A percentile compares a stretch with the other conserved stretches of the same genome.
Evolutionary conservation across 2,329 filamentous ascomycete species (phyloP).

Genomic region (Bertia moriformis): DNA sequence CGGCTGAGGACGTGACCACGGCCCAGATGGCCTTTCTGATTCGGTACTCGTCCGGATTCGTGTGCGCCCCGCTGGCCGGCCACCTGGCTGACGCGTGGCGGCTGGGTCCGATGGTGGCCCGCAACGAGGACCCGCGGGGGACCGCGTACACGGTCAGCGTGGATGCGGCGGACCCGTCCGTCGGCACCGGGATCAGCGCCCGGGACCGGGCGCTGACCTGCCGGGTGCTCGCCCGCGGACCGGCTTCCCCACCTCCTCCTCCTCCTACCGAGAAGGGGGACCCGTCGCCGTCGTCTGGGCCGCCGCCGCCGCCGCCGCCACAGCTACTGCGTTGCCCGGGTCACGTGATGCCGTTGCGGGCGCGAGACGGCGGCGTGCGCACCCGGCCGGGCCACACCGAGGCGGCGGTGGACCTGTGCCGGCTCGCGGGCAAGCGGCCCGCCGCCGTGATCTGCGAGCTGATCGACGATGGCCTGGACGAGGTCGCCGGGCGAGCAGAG

Average conservation of each 20-base stretch:
- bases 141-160: conserved; percentile 90
- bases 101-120: conserved; percentile 76
- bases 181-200: conserved; percentile 82
- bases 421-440: conserved; percentile 61
- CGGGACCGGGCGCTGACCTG: conserved; percentile 75
- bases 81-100: conserved; percentile 54
- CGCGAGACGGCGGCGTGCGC: conserved; percentile 65
- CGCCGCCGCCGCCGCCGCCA: too few relatives aligned
- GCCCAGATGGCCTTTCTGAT: conserved; percentile 94
- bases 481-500: conserved; percentile 53
- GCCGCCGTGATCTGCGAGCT: conserved; percentile 83
- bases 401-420: conserved; percentile 80
- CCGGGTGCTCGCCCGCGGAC: conserved; percentile 48
- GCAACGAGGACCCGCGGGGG: conserved; percentile 65
- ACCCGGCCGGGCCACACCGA: conserved; percentile 79
- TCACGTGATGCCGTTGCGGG: conserved; percentile 76
- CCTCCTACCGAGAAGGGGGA: conserved; percentile 11
- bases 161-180: conserved; percentile 58
- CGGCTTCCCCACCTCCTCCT: too few relatives aligned
- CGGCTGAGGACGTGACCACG: conserved; percentile 68
- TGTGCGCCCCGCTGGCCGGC: conserved; percentile 73
- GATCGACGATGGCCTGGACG: conserved; percentile 69
- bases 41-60: conserved; percentile 74
- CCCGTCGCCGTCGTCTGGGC: too few relatives aligned
- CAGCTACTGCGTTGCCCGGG: conserved; percentile 80